Conservation (phyloP, 1,284 basidiomycete genomes). For the Wolfiporia cocos region DNA sequence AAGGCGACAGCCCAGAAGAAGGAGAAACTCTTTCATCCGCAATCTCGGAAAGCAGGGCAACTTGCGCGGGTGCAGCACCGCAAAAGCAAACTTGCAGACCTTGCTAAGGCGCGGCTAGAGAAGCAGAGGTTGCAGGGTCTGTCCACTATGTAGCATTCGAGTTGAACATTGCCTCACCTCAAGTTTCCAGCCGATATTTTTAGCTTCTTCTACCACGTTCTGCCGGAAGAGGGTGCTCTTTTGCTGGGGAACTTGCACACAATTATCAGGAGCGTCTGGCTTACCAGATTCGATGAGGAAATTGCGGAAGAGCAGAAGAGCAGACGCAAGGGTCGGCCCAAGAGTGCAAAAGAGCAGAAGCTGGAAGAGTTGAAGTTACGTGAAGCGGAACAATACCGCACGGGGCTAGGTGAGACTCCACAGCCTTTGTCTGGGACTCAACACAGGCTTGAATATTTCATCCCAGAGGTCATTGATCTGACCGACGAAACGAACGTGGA, state of each 20-base stretch:
- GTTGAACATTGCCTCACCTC: slow-evolving; percentile 1
- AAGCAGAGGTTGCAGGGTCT: slow-evolving; percentile 52
- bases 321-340: slow-evolving; percentile 74
- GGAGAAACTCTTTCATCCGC: slow-evolving; percentile 75
- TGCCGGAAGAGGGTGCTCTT: slow-evolving; percentile 60
- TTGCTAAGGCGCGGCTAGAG: slow-evolving; percentile 47
- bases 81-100: slow-evolving; percentile 61
- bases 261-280: slow-evolving; percentile 66
- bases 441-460: slow-evolving; percentile 5
- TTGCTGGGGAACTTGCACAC: slow-evolving; percentile 65
- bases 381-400: slow-evolving; percentile 73
- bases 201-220: slow-evolving; percentile 73
- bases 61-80: slow-evolving; percentile 67
- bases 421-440: neutral
- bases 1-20: slow-evolving; percentile 38
- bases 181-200: slow-evolving; percentile 58
- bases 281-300: slow-evolving; percentile 66
- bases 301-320: slow-evolving; percentile 57
- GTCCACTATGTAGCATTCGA: slow-evolving; percentile 7
- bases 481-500: slow-evolving; percentile 69
- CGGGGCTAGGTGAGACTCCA: slow-evolving; percentile 69
- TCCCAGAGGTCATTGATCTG: slow-evolving; percentile 76
- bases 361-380: slow-evolving; percentile 67
- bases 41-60: slow-evolving; percentile 80
- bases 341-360: slow-evolving; percentile 63